Evolutionary conservation across 768 basidiomycete species (phyloP), one percentile per base, ranked within the genome.

Genomic region (Krasilnikovozyma curviuscula): DNA sequence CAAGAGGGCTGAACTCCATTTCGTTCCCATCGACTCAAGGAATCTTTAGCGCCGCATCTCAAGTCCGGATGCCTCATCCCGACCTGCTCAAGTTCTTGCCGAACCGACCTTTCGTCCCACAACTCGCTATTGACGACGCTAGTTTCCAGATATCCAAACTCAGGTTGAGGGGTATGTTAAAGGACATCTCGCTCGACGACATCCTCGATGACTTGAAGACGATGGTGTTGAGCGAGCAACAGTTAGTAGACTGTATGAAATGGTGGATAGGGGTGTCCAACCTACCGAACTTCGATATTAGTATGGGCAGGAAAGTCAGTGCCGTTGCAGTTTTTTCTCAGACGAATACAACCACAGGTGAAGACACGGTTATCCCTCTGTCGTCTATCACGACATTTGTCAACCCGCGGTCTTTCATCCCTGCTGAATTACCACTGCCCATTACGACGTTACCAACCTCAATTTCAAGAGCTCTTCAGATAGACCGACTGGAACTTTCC

Each of bases 161-260:
- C 9, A 74, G 77, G 46, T 65, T 66, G 31, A 69, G 76, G 34
- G 74, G 73, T 3, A 66, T 86, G 65, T 69, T 95, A 18, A 76
- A 75, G 44, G 68, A 75, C 13, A 79, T 91, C 48, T 73, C 75
- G 0, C 83, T 91, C 57, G 67, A 72, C 24, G 93, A 97, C 61
- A 80, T 97, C 14, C 66, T 95, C 34, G 66, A 70, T 32, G 83
- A 91, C 59, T 69, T 98, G 14, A 72, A 73, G 12, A 63, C 70
- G 5, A 69, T 81, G 14, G 79, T 86, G 4, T 69, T 98, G 23
- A 60, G 63, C 4, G 74, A 82, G 58, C 65, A 68, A 5, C 83
- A 95, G 58, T 78, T 81, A 65, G 61, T 79, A n/a, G 77, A 76
- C 3, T 86, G 82, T 63, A 66, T 95, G 53, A 74, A 75, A 49